Evolutionary conservation across 768 basidiomycete genomes (phyloP), one percentile per base, ranked within the genome.

Genomic region (Psilocybe cyanescens): DNA sequence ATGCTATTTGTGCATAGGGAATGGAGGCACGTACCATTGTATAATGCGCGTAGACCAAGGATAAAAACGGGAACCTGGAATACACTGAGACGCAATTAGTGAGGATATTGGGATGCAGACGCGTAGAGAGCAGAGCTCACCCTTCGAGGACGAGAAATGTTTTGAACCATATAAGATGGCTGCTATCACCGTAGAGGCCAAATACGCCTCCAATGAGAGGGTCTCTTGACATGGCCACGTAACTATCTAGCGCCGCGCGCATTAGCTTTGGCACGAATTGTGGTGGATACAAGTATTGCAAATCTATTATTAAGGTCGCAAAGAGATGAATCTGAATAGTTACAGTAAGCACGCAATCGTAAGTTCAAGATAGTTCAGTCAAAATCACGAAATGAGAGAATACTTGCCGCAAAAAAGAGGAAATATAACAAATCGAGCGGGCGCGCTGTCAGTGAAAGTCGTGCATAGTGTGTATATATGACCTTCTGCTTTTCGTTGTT

Each of bases 51-150:
- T 48, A 84, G 79, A 11, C 89, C 91, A n/a, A 94, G 60, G 47
- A 93, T 66, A 70, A 94, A 94, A 0, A 88, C 81, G 0, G 94
- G 94, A 0, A 94, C 74, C 69, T 94, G 93, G 71, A 91, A 89
- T 52, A 85, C 62, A 14, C 88, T 89, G 16, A 47, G 49, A 59
- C 24, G 8, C 12, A 46, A 7, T 50, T 50, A 11, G 33, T 45
- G 14, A 17, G 24, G 31, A 3, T 9, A 24, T 44, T 41, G 24
- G 35, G 17, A 2, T 24, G 17, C 1, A 11, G 3, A 3, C 28
- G 7, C 45, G 19, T 19, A 24, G 11, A 1, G 29, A 35, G 41
- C 14, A 37, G n/a, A 17, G 66, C 87, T 59, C 67, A 91, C 89
- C 72, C 74, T 73, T 91, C 89, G 4, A 89, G 71, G n/a, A 73